These are phyloP conservation scores for Schizonepeta tenuifolia DNA, from an alignment of 257 asterid genomes.

Conservation along the genomic window DNA sequence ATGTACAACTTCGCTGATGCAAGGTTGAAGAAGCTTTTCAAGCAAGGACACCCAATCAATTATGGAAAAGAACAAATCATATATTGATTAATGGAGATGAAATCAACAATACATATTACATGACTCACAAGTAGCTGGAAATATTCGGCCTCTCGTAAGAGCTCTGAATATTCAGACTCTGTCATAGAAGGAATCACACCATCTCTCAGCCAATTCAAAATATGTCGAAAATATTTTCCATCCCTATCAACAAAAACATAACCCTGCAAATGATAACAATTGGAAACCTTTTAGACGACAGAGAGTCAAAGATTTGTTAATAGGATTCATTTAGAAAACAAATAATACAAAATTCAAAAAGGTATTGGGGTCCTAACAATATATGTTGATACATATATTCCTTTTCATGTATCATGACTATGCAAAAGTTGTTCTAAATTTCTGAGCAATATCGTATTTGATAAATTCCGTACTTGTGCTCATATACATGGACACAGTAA, in stretches of 20 bases:
- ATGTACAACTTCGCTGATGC: constrained; percentile 8
- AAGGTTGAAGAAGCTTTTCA: constrained; percentile 11
- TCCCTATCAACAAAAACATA: constrained; percentile 89
- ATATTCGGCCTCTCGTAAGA: constrained; percentile 86
- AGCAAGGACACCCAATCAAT: constrained; percentile 7
- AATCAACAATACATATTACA: constrained; percentile 22
- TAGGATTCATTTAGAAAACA: background rate
- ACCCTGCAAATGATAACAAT: constrained; percentile 62
- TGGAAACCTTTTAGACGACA: constrained; percentile 20
- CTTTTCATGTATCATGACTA: constrained; percentile 1
- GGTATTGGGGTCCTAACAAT: background rate
- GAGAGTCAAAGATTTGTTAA: background rate
- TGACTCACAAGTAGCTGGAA: constrained; percentile 84
- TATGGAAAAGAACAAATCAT: constrained; percentile 1
- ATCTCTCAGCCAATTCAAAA: constrained; percentile 95
- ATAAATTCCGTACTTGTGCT: constrained; percentile 18
- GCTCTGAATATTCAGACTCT: constrained; percentile 71
- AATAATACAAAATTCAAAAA: constrained; percentile 2
- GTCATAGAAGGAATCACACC: constrained; percentile 73
- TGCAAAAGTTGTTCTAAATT: background rate
- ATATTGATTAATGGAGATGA: constrained; percentile 4
- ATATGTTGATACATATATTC: background rate
- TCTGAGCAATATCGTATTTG: background rate
- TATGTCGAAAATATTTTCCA: constrained; percentile 87
- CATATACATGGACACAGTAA: background rate